Percentiles rank a stretch among this genome's conserved stretches.
Evolutionary conservation across 2,329 filamentous ascomycete genomes (phyloP).

Genomic region (Colletotrichum sp.): DNA sequence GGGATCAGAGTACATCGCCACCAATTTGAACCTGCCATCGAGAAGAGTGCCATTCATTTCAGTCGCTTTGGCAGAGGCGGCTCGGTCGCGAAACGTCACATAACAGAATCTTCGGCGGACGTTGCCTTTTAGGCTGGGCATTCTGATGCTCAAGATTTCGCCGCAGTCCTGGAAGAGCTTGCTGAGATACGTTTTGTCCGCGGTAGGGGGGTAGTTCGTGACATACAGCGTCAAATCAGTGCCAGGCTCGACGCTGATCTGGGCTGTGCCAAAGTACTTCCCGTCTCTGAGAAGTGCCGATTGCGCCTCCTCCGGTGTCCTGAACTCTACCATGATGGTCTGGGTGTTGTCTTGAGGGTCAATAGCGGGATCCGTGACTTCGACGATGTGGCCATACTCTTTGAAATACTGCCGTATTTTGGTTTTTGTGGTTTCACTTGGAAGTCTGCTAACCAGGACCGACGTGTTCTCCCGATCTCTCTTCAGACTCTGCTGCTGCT

Average conservation of each 20-base stretch:
- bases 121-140: constrained; percentile 90
- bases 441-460: constrained; percentile 80
- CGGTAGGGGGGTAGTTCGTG: constrained; percentile 84
- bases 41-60: constrained; percentile 74
- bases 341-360: constrained; percentile 47
- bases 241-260: constrained; percentile 77
- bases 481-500: constrained; percentile 53
- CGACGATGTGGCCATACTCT: constrained; percentile 85
- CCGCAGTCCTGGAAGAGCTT: constrained; percentile 77
- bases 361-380: constrained; percentile 70
- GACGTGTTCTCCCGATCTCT: constrained; percentile 92
- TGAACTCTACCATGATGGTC: constrained; percentile 85
- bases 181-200: constrained; percentile 74
- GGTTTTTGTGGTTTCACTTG: constrained; percentile 70
- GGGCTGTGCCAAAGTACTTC: constrained; percentile 76
- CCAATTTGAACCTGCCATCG: constrained; percentile 71
- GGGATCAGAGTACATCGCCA: constrained; percentile 87
- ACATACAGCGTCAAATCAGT: constrained; percentile 85
- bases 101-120: constrained; percentile 94
- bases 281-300: constrained; percentile 82
- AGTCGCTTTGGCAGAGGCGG: constrained; percentile 74
- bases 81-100: constrained; percentile 78
- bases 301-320: constrained; percentile 77
- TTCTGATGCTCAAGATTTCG: constrained; percentile 83
- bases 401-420: constrained; percentile 89